Base-by-base conservation (phyloP, 331 rosid genomes). In the Acacia pycnantha region DNA sequence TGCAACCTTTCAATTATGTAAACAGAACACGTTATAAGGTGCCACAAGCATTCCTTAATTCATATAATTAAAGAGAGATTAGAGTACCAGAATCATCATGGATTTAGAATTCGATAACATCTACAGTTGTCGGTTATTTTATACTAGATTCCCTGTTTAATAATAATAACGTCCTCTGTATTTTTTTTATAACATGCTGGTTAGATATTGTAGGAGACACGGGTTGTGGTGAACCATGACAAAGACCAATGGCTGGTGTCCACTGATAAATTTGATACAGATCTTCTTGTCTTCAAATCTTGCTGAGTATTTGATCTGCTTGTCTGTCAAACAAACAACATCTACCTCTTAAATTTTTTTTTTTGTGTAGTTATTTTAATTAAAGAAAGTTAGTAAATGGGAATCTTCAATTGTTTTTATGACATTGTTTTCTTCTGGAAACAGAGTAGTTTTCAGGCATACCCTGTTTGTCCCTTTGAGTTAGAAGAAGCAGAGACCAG, bases 281-380 rank as follows among this genome's bases (percentile, higher is more conserved):
- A 84, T 84, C 19, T 21, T 62, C 35, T 74, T 84, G 80, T 74
- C 81, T 65, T 83, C 64, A 54, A 37, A 67, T 81, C 66, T 76
- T 43, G 31, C 33, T 40, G 80, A 84, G 75, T 1, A 74, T 59
- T 73, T 65, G 86, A 86, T 87, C 78, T 64, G n/a, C 70, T 79
- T 85, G 89, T 92, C 97, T 82, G 80, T 87, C 80, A 85, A 89
- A 85, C 85, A 77, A 88, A 90, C 93, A 88, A 66, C 94, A 85
- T 70, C 70, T 76, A 72, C 18, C 26, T 24, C 44, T 53, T 4
- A 24, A 14, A 2, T 31, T 31, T 11, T 1, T n/a, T 24, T 2
- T 29, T 8, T 0, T 18, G 0, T 4, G 37, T 1, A 3, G 22
- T 56, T 7, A 15, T 16, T 35, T 35, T 8, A 40, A 41, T 9